phyloP scores from a whole-genome alignment of 2,329 filamentous ascomycete genomes.

The Penicillium sp. region DNA sequence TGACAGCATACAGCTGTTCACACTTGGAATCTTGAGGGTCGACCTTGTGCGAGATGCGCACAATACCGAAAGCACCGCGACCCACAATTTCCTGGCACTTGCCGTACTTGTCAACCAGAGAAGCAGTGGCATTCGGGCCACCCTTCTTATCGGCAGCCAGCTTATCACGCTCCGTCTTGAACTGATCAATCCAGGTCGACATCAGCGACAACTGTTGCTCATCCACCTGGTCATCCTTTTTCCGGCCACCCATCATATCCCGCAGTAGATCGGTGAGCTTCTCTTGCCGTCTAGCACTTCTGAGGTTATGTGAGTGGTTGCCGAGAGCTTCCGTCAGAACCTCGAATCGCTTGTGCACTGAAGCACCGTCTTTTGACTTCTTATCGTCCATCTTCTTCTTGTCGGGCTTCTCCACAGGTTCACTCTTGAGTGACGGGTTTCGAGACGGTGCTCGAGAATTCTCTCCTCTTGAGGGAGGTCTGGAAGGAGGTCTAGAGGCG shows the following conservation, averaged over 20 bases:
- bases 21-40: slow-evolving; percentile 71
- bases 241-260: slow-evolving; percentile 75
- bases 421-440: slow-evolving; percentile 37
- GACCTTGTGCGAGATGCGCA: slow-evolving; percentile 95
- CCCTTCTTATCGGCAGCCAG: slow-evolving; percentile 73
- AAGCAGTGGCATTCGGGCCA: slow-evolving; percentile 70
- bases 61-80: slow-evolving; percentile 93
- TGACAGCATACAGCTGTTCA: slow-evolving; percentile 94
- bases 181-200: slow-evolving; percentile 91
- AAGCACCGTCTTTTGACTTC: slow-evolving; percentile 37
- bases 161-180: slow-evolving; percentile 82
- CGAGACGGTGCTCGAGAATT: slow-evolving; percentile 31
- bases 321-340: slow-evolving; percentile 56
- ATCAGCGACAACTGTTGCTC: slow-evolving; percentile 88
- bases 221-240: slow-evolving; percentile 61
- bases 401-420: slow-evolving; percentile 28
- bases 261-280: slow-evolving; percentile 92
- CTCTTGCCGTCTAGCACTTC: slow-evolving; percentile 87
- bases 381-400: slow-evolving; percentile 34
- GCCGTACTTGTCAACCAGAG: slow-evolving; percentile 92
- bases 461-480: slow-evolving; percentile 31
- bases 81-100: slow-evolving; percentile 98
- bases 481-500: slow-evolving; percentile 33
- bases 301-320: slow-evolving; percentile 82
- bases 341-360: slow-evolving; percentile 56